A percentile compares a stretch with the other conserved stretches of the same genome.
Conservation (phyloP, 345 rosid genomes). For the Nephelium lappaceum region DNA sequence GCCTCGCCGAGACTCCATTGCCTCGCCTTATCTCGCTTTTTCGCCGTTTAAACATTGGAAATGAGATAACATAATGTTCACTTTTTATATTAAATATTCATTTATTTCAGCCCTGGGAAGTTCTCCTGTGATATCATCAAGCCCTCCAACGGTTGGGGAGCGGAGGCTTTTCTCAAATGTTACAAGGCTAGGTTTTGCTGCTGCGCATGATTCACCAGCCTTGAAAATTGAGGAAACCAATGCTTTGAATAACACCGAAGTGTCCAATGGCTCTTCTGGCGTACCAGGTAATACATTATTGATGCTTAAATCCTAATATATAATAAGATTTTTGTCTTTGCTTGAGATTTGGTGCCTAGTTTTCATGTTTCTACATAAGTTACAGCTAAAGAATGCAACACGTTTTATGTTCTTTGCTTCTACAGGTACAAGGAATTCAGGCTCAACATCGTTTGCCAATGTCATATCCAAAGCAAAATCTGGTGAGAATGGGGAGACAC, state of each 20-base stretch:
- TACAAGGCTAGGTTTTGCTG: slow-evolving; percentile 91
- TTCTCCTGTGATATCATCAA: slow-evolving; percentile 52
- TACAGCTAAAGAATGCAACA: background rate
- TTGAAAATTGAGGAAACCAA: slow-evolving; percentile 59
- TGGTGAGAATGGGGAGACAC: slow-evolving; percentile 38
- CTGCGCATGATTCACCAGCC: slow-evolving; percentile 85
- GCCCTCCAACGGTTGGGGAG: slow-evolving; percentile 67
- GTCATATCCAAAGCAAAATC: slow-evolving; percentile 59
- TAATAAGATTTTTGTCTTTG: background rate
- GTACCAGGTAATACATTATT: slow-evolving; percentile 25
- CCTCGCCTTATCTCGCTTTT: too few relatives aligned
- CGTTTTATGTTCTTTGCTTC: background rate
- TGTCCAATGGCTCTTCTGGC: slow-evolving; percentile 46
- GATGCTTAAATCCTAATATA: background rate
- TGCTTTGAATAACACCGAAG: slow-evolving; percentile 33
- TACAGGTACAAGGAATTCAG: slow-evolving; percentile 58
- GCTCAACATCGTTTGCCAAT: slow-evolving; percentile 72
- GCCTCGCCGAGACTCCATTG: too few relatives aligned
- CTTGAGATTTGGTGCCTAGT: background rate
- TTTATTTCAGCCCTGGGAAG: slow-evolving; percentile 64
- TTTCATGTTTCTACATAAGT: background rate
- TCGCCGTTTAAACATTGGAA: too few relatives aligned
- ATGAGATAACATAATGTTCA: background rate
- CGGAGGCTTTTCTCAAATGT: slow-evolving; percentile 82
- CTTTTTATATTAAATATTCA: background rate